These are phyloP conservation scores for Chytriomyces sp. DNA, from an alignment of 192 early-diverging fungal species.

Conservation along the genomic window DNA sequence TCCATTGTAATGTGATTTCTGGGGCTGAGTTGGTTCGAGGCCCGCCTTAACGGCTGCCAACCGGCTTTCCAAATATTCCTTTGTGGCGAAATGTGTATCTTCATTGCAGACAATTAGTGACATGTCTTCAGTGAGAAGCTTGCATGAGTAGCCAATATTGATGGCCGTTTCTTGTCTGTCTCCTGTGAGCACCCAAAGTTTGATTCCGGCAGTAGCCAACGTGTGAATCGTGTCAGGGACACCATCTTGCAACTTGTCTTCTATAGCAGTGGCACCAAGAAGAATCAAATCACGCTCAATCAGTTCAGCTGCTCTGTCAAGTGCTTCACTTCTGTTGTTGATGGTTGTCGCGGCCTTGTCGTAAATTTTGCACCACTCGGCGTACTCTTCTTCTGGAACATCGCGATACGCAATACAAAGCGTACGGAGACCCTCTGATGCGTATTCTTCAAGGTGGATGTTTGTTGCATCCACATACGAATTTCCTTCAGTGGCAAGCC, in stretches of 20 bases:
- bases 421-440: slow-evolving; percentile 93
- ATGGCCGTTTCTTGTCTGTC: slow-evolving; percentile 99
- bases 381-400: slow-evolving; percentile 86
- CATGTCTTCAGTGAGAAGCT: slow-evolving; percentile 96
- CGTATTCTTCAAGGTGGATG: slow-evolving; percentile 71
- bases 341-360: slow-evolving; percentile 86
- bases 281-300: slow-evolving; percentile 93
- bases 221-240: slow-evolving; percentile 98
- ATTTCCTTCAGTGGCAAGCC: slow-evolving; percentile 72
- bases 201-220: slow-evolving; percentile 91
- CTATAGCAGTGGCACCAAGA: slow-evolving; percentile 96
- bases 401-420: slow-evolving; percentile 95
- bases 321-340: slow-evolving; percentile 81
- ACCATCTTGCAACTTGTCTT: slow-evolving; percentile 97
- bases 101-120: slow-evolving; percentile 92
- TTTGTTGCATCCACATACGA: slow-evolving; percentile 74
- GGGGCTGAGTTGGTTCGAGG: slow-evolving; percentile 38
- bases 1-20: slow-evolving; percentile 17
- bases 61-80: slow-evolving; percentile 89
- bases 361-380: slow-evolving; percentile 79
- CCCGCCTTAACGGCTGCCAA: slow-evolving; percentile 74
- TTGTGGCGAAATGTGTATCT: slow-evolving; percentile 87
- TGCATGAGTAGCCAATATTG: slow-evolving; percentile 97
- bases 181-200: slow-evolving; percentile 97
- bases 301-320: slow-evolving; percentile 92